A percentile compares a stretch with the other conserved stretches of the same genome.
Evolutionary conservation across 352 stramenopile species (phyloP).

Genomic region (Pythium utonaiense): DNA sequence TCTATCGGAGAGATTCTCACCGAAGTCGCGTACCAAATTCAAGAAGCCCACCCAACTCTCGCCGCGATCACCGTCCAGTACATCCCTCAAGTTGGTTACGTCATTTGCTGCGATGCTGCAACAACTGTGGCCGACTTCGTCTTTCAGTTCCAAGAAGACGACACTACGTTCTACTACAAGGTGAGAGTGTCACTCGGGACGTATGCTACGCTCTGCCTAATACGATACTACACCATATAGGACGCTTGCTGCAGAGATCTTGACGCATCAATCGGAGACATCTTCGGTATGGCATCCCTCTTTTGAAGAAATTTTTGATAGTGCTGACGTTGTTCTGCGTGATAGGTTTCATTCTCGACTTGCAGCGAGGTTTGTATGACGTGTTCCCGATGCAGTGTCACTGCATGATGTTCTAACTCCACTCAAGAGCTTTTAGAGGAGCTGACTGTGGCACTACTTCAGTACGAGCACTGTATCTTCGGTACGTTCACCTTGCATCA

Average conservation of each 20-base stretch:
- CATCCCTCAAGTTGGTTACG: constrained; percentile 85
- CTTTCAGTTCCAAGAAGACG: constrained; percentile 88
- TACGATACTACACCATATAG: constrained; percentile 22
- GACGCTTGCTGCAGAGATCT: constrained; percentile 74
- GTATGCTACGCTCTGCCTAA: no score
- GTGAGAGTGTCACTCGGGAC: no score
- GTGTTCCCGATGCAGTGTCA: no score
- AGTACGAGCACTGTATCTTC: constrained; percentile 68
- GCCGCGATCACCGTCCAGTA: constrained; percentile 82
- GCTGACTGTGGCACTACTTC: constrained; percentile 61
- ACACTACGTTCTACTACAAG: constrained; percentile 87
- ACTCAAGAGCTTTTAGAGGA: constrained; percentile 68
- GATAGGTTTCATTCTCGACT: constrained; percentile 73
- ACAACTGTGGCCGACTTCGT: constrained; percentile 72
- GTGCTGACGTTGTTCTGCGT: background rate
- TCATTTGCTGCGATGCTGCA: constrained; percentile 71
- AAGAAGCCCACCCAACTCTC: constrained; percentile 66
- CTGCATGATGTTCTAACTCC: background rate
- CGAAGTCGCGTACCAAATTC: constrained; percentile 78
- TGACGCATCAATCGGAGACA: constrained; percentile 78
- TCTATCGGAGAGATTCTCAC: constrained; percentile 52
- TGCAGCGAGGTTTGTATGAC: constrained; percentile 57
- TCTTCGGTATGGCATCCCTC: constrained; percentile 52
- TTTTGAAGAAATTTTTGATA: background rate
- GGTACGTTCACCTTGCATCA: constrained; percentile 25